Percentiles rank a stretch among this genome's conserved stretches.
These are phyloP conservation scores for Microbotryum intermedium DNA, from an alignment of 1,284 basidiomycete species.

Conservation along the genomic window DNA sequence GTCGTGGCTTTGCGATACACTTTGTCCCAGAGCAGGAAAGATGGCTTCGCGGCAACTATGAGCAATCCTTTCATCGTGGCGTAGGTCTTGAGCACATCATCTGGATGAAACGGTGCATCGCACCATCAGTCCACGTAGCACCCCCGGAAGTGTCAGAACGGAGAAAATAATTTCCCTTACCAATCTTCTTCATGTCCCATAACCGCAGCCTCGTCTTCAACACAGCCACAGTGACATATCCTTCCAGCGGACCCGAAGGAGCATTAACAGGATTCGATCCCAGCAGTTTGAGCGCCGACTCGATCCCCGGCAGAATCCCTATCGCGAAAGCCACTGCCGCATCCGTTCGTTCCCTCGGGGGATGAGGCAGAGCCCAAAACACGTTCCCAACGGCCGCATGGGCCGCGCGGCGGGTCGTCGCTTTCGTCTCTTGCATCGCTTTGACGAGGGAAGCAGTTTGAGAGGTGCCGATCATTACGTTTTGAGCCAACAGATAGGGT, in stretches of 20 bases:
- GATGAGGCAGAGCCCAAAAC: slow-evolving; percentile 42
- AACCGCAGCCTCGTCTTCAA: slow-evolving; percentile 53
- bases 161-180: not conserved
- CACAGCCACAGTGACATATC: slow-evolving; percentile 64
- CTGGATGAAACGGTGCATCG: not conserved
- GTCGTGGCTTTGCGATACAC: slow-evolving; percentile 64
- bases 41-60: slow-evolving; percentile 54
- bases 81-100: slow-evolving; percentile 32
- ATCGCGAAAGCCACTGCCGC: slow-evolving; percentile 46
- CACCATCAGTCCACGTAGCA: not conserved
- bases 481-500: slow-evolving; percentile 12
- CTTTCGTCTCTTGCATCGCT: slow-evolving; percentile 44
- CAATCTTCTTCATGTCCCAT: slow-evolving; percentile 21
- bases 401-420: slow-evolving; percentile 49
- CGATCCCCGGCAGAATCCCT: slow-evolving; percentile 54
- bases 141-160: not conserved
- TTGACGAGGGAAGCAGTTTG: slow-evolving; percentile 31
- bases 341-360: slow-evolving; percentile 34
- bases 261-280: slow-evolving; percentile 52
- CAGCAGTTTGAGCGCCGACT: slow-evolving; percentile 59
- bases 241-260: slow-evolving; percentile 63
- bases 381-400: slow-evolving; percentile 49
- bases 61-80: slow-evolving; percentile 37
- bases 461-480: slow-evolving; percentile 1
- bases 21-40: slow-evolving; percentile 78